These are phyloP conservation scores for Avena atlantica DNA, from an alignment of 176 grass and related monocot species.

Conservation along the genomic window DNA sequence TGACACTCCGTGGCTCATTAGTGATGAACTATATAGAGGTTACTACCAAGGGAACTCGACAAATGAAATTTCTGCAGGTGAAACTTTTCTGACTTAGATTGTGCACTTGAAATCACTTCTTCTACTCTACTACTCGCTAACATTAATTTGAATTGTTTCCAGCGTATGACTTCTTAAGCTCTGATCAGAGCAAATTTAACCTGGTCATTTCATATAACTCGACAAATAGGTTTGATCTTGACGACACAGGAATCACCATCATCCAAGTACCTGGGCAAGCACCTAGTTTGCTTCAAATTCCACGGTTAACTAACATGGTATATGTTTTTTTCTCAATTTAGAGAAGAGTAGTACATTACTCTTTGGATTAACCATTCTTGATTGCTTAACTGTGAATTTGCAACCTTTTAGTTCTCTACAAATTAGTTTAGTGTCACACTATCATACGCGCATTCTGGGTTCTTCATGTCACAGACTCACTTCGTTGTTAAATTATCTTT, in stretches of 20 bases:
- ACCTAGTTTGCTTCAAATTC: constrained; percentile 9
- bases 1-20: constrained; percentile 38
- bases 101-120: constrained; percentile 16
- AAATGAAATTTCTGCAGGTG: constrained; percentile 58
- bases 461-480: constrained; percentile 11
- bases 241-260: neutral
- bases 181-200: constrained; percentile 47
- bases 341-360: constrained; percentile 18
- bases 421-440: constrained; percentile 3
- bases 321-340: constrained; percentile 33
- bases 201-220: constrained; percentile 59
- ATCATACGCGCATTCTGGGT: neutral
- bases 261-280: neutral
- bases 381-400: constrained; percentile 4
- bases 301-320: constrained; percentile 63
- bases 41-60: constrained; percentile 39
- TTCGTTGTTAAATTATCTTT: constrained; percentile 18
- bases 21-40: constrained; percentile 53
- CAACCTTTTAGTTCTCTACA: constrained; percentile 1
- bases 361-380: neutral
- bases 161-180: constrained; percentile 67
- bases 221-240: neutral
- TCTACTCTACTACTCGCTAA: constrained; percentile 12
- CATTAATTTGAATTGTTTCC: constrained; percentile 38
- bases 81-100: neutral